Evolutionary conservation across 768 basidiomycete species (phyloP).

Genomic region (Boletus edulis): DNA sequence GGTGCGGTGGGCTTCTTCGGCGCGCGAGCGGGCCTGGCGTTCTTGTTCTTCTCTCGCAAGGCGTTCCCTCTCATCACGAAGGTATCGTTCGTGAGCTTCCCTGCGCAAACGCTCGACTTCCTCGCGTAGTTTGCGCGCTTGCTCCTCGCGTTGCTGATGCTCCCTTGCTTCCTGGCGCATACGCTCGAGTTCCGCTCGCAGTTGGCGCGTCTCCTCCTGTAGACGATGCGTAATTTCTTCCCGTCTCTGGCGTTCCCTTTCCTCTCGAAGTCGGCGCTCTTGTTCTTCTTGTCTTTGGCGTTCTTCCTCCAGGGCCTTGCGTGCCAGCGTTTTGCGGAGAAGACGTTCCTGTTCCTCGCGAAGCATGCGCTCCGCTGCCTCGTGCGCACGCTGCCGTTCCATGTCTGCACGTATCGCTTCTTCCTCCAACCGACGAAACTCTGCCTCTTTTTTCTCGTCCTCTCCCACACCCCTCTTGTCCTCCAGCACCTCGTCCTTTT

Average conservation of each 20-base stretch:
- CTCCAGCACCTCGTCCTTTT: constrained; percentile 12
- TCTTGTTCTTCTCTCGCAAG: constrained; percentile 19
- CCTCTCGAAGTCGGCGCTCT: constrained; percentile 8
- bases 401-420: constrained; percentile 12
- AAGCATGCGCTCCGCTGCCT: constrained; percentile 21
- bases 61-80: constrained; percentile 17
- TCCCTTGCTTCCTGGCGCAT: background rate
- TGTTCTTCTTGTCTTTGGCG: constrained; percentile 4
- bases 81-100: constrained; percentile 1
- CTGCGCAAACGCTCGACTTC: constrained; percentile 10
- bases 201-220: constrained; percentile 8
- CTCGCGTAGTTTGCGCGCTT: constrained; percentile 11
- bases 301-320: constrained; percentile 15
- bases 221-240: background rate
- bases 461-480: constrained; percentile 13
- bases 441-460: constrained; percentile 5
- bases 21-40: constrained; percentile 17
- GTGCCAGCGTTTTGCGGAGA: constrained; percentile 5
- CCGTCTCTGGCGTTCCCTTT: constrained; percentile 9
- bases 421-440: constrained; percentile 10
- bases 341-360: constrained; percentile 21
- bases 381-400: constrained; percentile 17
- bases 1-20: constrained; percentile 16
- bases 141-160: constrained; percentile 11
- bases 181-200: constrained; percentile 10